Base-by-base conservation (phyloP, 768 basidiomycete species). In the Kondoa malvinella region DNA sequence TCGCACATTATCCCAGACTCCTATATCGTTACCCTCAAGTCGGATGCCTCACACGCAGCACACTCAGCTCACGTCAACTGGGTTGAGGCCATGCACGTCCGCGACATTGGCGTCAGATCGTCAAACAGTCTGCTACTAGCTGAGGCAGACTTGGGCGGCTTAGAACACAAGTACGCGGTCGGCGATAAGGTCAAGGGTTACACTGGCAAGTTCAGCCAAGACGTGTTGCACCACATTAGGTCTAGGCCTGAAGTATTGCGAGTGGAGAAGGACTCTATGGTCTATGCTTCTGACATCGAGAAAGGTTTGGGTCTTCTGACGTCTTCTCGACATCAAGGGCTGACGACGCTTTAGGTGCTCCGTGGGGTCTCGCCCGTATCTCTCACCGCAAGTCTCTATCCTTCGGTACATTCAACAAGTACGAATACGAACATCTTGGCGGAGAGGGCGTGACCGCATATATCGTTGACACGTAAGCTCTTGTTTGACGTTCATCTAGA, bases 11-110 rank as follows among this genome's bases (percentile, higher is more conserved):
- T 92, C 76, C 85, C 87, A 80, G 87, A 92, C 81, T 88, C 89
- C n/a, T 97, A 96, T 80, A 90, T 97, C 71, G 84, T 97, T 76
- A 82, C 91, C 76, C 81, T 97, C 71, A 90, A 89, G 82, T 81
- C 85, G 68, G 85, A 83, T 67, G 78, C 85, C 56, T 80, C 86
- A 76, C 40, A 8, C 21, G 40, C 8, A 21, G 21, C 8, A 21
- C 78, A 83, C 73, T 87, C 86, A 77, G 68, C 72, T 57, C 91
- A 94, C 76, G 78, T 91, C 77, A 86, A 86, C 76, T 85, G 87
- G 78, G 78, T 95, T 64, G 79, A 86, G 75, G 77, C 76, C n/a
- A 79, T 78, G n/a, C 84, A 86, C 50, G 81, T 83, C 63, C 76
- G 78, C 60, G 80, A 83, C 59, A 80, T 33, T 25, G n/a, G n/a